Evolutionary conservation across 2,329 filamentous ascomycete genomes (phyloP), one percentile per base, ranked within the genome.

Genomic region (Ophiognomonia clavigignenti-juglandacearum): DNA sequence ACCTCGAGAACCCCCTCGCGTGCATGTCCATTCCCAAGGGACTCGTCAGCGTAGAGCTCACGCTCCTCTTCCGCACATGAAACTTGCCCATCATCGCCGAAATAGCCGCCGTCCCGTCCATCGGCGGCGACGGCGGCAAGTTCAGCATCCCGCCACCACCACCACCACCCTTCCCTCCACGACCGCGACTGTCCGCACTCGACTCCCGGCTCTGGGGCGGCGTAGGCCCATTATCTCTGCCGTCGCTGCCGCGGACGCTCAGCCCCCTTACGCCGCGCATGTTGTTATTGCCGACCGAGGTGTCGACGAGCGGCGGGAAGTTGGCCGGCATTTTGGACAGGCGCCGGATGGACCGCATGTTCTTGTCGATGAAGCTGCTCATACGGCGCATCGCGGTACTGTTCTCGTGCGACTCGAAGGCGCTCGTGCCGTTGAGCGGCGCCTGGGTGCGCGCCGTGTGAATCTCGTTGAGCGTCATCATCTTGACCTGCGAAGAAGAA

Each of bases 361-460:
- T 72, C 45, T 60, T 62, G 50, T 67, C 64, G 36, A 72, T 64
- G 54, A 73, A 73, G 29, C 47, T 62, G 11, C 66, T 70, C 66
- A 75, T 75, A 19, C 68, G 65, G 16, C 63, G 63, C 40, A 73
- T 55, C 4, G 72, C 71, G 22, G 61, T 64, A 13, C 57, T 62
- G 47, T 72, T 70, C 42, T 69, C 65, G 43, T 71, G 64, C 4
- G 64, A 61, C 47, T 69, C 70, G 47, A 70, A 66, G 1, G 62
- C 65, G 18, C 65, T 66, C 1, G 63, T 60, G n/a, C 63, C 65
- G 22, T 56, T 54, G 22, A 63, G 42, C 24, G 60, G 59, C 29
- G 60, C 56, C 51, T 58, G 52, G 39, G 65, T 58, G 13, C 70
- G 58, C 13, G 63, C 62, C 19, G 66, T 61, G 51, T 72, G 70